Base-by-base conservation (phyloP, 176 grass and related monocot genomes). In the Zoysia japonica region DNA sequence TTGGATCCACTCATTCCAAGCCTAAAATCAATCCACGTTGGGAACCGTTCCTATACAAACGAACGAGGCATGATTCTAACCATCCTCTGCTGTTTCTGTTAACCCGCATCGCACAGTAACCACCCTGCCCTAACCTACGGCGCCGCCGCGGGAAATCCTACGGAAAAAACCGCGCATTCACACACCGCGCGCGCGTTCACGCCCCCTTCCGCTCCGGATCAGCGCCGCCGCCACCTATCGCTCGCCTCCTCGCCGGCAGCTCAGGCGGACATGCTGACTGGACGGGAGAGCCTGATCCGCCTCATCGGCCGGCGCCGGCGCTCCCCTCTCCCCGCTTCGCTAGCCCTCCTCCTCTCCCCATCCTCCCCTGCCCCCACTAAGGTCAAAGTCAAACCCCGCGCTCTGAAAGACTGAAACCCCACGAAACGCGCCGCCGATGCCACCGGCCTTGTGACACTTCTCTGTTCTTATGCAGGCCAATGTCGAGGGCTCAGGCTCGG, bases 281-380 rank as follows among this genome's bases (percentile, higher is more conserved):
- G 28, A 5, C 67, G 96, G 75, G 90, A 91, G 72, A 91, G 88
- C 84, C 72, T 93, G 62, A 77, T 82, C 46, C 92, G 88, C 55
- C 96, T 99, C 67, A 84, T 95, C 64, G 88, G 92, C 48, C 84
- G 88, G 76, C 92, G 92, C 74, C 96, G 86, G 43, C 71, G 88
- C 41, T 11, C 80, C 63, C 67, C 82, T 80, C 88, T 85, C 48
- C 88, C 86, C 28, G 74, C 70, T 57, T 35, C 67, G 17, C 71
- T 86, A 50, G 51, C 78, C 41, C 20, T 44, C 14, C 73, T 70
- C 65, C 82, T 94, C 12, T 70, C 61, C 36, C 28, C 3, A 45
- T 70, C 46, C 50, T n/a, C 78, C 19, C 3, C 54, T 46, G 9
- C 73, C 47, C 38, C 57, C 7, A 62, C 68, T 2, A 74, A 88